A percentile compares a stretch with the other conserved stretches of the same genome.
Conservation (phyloP, 768 basidiomycete genomes). For the Tremella mesenterica region DNA sequence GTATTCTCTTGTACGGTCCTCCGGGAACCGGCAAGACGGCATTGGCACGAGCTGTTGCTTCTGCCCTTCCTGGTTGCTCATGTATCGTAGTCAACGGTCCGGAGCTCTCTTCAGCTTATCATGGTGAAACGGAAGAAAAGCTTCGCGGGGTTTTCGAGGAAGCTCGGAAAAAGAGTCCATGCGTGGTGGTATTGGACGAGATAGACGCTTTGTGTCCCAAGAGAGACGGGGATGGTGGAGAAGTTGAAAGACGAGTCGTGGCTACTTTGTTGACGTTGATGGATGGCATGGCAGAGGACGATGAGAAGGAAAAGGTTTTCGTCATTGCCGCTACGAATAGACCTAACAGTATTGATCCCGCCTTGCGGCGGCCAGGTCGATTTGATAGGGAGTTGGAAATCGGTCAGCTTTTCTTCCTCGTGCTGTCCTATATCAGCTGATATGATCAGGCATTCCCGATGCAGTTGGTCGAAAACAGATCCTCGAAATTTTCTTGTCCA, state of each 20-base stretch:
- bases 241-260: constrained; percentile 92
- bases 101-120: constrained; percentile 87
- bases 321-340: constrained; percentile 81
- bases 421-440: not conserved
- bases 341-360: constrained; percentile 98
- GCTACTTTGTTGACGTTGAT: constrained; percentile 88
- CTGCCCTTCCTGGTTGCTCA: constrained; percentile 64
- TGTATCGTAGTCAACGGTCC: constrained; percentile 94
- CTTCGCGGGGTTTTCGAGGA: constrained; percentile 82
- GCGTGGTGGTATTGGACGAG: constrained; percentile 91
- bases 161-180: constrained; percentile 71
- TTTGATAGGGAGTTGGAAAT: constrained; percentile 98
- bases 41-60: constrained; percentile 84
- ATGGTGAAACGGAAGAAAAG: constrained; percentile 90
- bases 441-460: constrained; percentile 68
- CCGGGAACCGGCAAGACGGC: constrained; percentile 98
- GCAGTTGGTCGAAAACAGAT: constrained; percentile 75
- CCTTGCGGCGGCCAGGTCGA: constrained; percentile 95
- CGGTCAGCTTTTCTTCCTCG: constrained; percentile 49
- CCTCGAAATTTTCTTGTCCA: constrained; percentile 69
- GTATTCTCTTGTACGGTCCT: constrained; percentile 87
- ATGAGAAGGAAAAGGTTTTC: constrained; percentile 55
- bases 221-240: constrained; percentile 82
- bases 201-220: constrained; percentile 88
- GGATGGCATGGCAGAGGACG: constrained; percentile 62